phyloP scores from a whole-genome alignment of 177 flowering plant species.

The Telopea speciosissima region DNA sequence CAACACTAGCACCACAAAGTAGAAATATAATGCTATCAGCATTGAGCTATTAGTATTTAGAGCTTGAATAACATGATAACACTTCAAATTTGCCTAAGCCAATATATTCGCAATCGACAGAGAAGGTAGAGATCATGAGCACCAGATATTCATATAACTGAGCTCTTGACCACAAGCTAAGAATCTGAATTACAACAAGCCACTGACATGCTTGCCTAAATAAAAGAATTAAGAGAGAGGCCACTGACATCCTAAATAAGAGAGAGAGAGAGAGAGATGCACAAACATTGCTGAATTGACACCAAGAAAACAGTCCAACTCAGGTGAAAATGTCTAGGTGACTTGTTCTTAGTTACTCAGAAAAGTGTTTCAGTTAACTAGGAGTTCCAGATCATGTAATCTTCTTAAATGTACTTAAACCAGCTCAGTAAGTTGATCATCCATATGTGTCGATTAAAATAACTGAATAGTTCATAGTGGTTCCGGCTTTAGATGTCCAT shows the following conservation, averaged over 20 bases:
- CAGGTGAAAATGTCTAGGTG: neutral
- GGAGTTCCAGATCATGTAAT: neutral
- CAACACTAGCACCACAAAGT: no score
- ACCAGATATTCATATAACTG: neutral
- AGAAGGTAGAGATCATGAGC: neutral
- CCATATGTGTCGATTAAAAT: no score
- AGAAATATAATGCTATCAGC: neutral
- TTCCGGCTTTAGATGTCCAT: neutral
- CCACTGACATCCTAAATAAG: no score
- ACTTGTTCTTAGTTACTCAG: neutral
- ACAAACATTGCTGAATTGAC: no score
- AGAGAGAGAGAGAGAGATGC: no score
- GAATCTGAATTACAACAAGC: neutral
- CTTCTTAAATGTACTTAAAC: neutral
- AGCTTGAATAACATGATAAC: neutral
- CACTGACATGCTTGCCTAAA: neutral
- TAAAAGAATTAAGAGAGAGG: no score
- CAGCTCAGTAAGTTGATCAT: neutral
- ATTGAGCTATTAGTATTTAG: neutral
- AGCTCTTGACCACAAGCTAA: neutral
- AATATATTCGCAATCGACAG: neutral
- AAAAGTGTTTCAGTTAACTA: neutral
- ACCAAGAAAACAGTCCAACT: neutral
- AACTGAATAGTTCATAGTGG: neutral
- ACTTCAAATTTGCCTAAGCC: neutral